These are phyloP conservation scores for Cladosporium sp. DNA, from an alignment of 2,329 filamentous ascomycete genomes.

Conservation along the genomic window DNA sequence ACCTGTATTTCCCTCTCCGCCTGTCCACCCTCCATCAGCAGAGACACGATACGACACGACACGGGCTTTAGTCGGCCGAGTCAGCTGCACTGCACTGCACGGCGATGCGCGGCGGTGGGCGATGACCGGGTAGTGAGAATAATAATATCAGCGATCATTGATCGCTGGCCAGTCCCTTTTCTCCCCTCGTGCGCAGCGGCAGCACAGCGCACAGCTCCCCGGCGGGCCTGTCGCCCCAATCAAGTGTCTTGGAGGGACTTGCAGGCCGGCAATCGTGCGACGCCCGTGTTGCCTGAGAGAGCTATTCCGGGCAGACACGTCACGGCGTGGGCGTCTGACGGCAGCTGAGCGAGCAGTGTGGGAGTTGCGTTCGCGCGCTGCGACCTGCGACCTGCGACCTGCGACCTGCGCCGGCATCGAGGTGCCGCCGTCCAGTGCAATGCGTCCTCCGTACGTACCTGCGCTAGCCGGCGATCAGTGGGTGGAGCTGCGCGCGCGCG, in stretches of 20 bases:
- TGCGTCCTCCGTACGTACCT: neutral
- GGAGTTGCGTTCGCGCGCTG: too few relatives aligned
- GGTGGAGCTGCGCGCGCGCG: neutral
- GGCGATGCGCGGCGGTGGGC: too few relatives aligned
- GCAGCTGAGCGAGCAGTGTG: neutral
- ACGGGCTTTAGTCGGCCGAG: too few relatives aligned
- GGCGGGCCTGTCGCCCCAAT: neutral
- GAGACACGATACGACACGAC: neutral
- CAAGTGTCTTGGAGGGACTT: neutral
- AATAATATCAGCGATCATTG: too few relatives aligned
- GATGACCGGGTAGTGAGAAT: too few relatives aligned
- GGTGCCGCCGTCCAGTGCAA: too few relatives aligned
- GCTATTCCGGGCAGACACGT: constrained; percentile 7
- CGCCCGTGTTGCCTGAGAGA: constrained; percentile 1
- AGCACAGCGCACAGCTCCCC: neutral
- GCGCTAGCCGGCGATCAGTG: constrained; percentile 7
- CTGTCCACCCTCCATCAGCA: neutral
- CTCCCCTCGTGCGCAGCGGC: too few relatives aligned
- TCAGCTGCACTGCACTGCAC: too few relatives aligned
- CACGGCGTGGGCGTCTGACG: constrained; percentile 1
- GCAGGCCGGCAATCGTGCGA: constrained; percentile 5
- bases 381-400: too few relatives aligned
- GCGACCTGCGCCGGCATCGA: too few relatives aligned
- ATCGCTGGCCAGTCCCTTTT: too few relatives aligned
- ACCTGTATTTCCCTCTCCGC: neutral